Evolutionary conservation across 352 stramenopile species (phyloP).

Genomic region (Aphanomyces cochlioides): DNA sequence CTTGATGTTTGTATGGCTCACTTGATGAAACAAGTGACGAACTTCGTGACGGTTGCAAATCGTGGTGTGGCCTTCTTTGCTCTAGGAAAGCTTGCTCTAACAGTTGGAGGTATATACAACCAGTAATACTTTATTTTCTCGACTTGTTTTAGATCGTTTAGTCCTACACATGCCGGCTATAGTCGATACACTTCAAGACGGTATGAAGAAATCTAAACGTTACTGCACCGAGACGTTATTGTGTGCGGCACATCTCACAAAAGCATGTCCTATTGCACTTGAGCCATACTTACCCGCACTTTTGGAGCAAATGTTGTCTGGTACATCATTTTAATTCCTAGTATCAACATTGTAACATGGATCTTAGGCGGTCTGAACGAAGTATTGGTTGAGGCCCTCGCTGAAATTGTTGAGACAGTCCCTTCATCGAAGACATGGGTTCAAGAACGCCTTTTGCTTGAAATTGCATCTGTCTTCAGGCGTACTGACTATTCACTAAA

Average conservation of each 20-base stretch:
- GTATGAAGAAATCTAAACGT: constrained; percentile 55
- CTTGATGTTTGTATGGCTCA: constrained; percentile 76
- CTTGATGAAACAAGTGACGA: constrained; percentile 77
- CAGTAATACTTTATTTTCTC: not conserved
- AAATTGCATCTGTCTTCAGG: constrained; percentile 93
- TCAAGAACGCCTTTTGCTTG: constrained; percentile 93
- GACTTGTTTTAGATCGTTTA: constrained; percentile 51
- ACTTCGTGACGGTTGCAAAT: constrained; percentile 45
- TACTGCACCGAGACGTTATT: constrained; percentile 82
- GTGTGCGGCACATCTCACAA: constrained; percentile 72
- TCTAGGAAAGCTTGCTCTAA: constrained; percentile 89
- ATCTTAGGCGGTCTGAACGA: constrained; percentile 88
- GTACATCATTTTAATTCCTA: constrained; percentile 53
- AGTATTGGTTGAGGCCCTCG: constrained; percentile 90
- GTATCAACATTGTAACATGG: no score
- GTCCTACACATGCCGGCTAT: constrained; percentile 78
- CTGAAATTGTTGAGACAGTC: constrained; percentile 86
- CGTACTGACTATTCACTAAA: constrained; percentile 43
- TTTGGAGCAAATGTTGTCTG: constrained; percentile 80
- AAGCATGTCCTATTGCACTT: constrained; percentile 54
- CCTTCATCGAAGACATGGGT: constrained; percentile 88
- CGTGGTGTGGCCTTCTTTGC: constrained; percentile 87
- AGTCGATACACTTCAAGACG: constrained; percentile 65
- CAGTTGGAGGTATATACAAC: constrained; percentile 49
- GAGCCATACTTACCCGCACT: constrained; percentile 66